Evolutionary conservation across 495 filamentous ascomycete genomes (phyloP).

Genomic region (Penicillium odoratum): DNA sequence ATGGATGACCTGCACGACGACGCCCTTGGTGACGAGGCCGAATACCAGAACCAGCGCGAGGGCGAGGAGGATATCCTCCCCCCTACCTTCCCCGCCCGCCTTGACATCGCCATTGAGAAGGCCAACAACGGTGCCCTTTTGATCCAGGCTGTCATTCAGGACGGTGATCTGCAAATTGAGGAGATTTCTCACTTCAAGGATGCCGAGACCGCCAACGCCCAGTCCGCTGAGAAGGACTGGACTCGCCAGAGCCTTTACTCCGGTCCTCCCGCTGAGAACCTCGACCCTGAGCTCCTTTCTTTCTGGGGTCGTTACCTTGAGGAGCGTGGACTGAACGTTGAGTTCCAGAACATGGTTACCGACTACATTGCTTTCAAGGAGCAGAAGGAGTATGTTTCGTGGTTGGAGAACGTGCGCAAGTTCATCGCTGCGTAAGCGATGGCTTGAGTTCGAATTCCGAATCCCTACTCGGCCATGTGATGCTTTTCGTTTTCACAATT

Average conservation of each 20-base stretch:
- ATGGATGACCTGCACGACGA: slow-evolving; percentile 49
- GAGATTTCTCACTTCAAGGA: slow-evolving; percentile 86
- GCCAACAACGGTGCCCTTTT: slow-evolving; percentile 74
- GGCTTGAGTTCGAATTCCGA: background rate
- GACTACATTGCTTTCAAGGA: slow-evolving; percentile 99
- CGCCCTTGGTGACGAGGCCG: slow-evolving; percentile 51
- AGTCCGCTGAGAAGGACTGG: slow-evolving; percentile 68
- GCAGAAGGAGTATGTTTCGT: slow-evolving; percentile 93
- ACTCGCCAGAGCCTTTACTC: slow-evolving; percentile 75
- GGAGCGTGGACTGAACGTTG: slow-evolving; percentile 86
- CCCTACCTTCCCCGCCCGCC: slow-evolving; percentile 70
- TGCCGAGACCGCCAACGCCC: slow-evolving; percentile 64
- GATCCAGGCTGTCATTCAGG: slow-evolving; percentile 83
- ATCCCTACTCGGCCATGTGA: background rate
- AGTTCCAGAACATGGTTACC: slow-evolving; percentile 84
- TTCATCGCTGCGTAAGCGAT: slow-evolving; percentile 66
- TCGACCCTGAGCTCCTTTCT: slow-evolving; percentile 93
- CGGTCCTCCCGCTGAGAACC: slow-evolving; percentile 87
- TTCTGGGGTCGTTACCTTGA: slow-evolving; percentile 92
- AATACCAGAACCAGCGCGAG: slow-evolving; percentile 56
- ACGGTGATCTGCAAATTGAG: slow-evolving; percentile 85
- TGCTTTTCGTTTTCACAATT: background rate
- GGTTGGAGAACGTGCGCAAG: slow-evolving; percentile 81
- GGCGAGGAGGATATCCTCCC: slow-evolving; percentile 57
- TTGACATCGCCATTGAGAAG: slow-evolving; percentile 88